These are phyloP conservation scores for Crassisporium funariophilum DNA, from an alignment of 768 basidiomycete genomes.

Conservation along the genomic window DNA sequence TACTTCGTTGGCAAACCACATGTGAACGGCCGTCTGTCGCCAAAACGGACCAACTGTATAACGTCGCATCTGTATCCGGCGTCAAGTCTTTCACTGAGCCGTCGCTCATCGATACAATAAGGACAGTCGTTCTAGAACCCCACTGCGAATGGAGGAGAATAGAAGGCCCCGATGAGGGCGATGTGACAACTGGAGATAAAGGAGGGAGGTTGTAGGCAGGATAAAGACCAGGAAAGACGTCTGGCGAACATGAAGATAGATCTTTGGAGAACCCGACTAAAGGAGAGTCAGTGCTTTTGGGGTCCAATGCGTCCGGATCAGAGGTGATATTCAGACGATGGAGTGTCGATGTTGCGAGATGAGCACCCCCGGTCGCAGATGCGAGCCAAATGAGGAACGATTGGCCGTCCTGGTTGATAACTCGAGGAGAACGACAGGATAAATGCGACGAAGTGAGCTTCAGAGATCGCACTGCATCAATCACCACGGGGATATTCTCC, in stretches of 20 bases:
- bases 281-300: slow-evolving; percentile 12
- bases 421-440: slow-evolving; percentile 63
- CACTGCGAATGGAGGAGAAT: slow-evolving; percentile 53
- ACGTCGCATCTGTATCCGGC: slow-evolving; percentile 30
- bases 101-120: slow-evolving; percentile 43
- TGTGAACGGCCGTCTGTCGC: slow-evolving; percentile 45
- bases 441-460: slow-evolving; percentile 46
- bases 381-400: slow-evolving; percentile 54
- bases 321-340: slow-evolving; percentile 43
- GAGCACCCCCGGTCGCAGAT: slow-evolving; percentile 56
- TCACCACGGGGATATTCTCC: slow-evolving; percentile 5
- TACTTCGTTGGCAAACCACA: slow-evolving; percentile 53
- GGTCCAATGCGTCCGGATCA: slow-evolving; percentile 3
- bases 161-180: slow-evolving; percentile 18
- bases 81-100: slow-evolving; percentile 50
- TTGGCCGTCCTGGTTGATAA: slow-evolving; percentile 29
- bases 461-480: slow-evolving; percentile 24
- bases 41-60: slow-evolving; percentile 59
- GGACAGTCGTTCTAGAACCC: slow-evolving; percentile 53
- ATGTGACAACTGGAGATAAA: slow-evolving; percentile 30
- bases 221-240: slow-evolving; percentile 67
- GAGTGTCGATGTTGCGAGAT: slow-evolving; percentile 56
- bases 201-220: slow-evolving; percentile 48
- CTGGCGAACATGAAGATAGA: slow-evolving; percentile 21
- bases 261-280: slow-evolving; percentile 47